phyloP scores from a whole-genome alignment of 2,329 filamentous ascomycete genomes.

The Fusarium citri region DNA sequence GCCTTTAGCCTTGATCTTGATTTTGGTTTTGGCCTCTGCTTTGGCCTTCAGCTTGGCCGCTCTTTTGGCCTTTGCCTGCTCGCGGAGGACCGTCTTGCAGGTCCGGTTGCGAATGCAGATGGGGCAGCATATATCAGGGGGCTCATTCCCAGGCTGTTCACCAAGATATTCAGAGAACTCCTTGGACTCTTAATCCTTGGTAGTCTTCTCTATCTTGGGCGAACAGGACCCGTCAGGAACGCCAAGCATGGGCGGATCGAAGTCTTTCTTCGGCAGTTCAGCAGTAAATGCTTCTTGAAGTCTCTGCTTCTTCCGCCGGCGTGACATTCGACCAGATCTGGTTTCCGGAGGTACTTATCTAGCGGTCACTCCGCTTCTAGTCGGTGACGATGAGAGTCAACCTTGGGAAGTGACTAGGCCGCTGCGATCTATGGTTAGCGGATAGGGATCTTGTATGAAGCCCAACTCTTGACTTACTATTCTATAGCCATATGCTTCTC shows the following conservation, averaged over 20 bases:
- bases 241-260: background rate
- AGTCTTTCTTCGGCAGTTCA: background rate
- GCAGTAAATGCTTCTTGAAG: background rate
- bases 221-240: background rate
- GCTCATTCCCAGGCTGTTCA: background rate
- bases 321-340: background rate
- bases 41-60: no score
- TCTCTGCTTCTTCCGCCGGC: rapidly evolving
- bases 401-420: background rate
- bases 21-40: background rate
- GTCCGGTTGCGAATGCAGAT: background rate
- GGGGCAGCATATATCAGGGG: background rate
- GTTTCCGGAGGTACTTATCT: background rate
- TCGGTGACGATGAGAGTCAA: background rate
- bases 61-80: background rate
- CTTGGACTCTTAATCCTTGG: background rate
- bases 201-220: background rate
- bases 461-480: background rate
- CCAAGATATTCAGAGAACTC: background rate
- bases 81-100: background rate
- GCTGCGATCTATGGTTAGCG: background rate
- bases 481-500: background rate
- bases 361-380: background rate
- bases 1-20: background rate
- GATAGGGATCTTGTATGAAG: no score